Percentiles rank a stretch among this genome's conserved stretches.
Conservation (phyloP, 352 stramenopile species). For the Discostella stelligera region DNA sequence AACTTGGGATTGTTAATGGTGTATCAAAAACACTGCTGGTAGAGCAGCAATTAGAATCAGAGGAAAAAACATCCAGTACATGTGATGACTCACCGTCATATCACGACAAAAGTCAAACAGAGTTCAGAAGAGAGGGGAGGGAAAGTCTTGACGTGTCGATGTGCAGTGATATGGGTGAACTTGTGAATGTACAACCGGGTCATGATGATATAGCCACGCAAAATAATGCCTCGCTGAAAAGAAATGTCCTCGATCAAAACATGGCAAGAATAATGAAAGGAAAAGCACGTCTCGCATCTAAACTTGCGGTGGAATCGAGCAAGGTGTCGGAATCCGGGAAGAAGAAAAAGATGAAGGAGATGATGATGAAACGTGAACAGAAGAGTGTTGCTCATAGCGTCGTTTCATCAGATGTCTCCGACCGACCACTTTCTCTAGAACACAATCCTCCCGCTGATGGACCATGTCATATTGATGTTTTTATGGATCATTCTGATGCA, state of each 20-base stretch:
- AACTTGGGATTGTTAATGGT: conserved; percentile 15
- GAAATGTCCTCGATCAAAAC: conserved; percentile 24
- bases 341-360: conserved; percentile 28
- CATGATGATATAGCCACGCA: background rate
- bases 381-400: conserved; percentile 8
- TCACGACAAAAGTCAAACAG: background rate
- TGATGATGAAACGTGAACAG: conserved; percentile 2
- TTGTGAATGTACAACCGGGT: conserved; percentile 10
- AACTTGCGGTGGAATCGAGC: background rate
- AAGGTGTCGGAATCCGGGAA: conserved; percentile 6
- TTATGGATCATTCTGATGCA: background rate
- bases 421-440: background rate
- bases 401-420: background rate
- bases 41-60: background rate
- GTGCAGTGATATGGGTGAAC: conserved; percentile 22
- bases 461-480: background rate
- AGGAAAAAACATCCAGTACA: background rate
- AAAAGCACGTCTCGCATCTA: background rate
- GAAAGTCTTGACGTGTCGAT: background rate
- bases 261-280: conserved; percentile 31
- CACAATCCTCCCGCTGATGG: background rate
- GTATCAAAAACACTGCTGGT: background rate
- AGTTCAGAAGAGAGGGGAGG: background rate
- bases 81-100: background rate
- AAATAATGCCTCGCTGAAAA: background rate